Base-by-base conservation (phyloP, 1,284 basidiomycete species). In the Leccinum solheimii region DNA sequence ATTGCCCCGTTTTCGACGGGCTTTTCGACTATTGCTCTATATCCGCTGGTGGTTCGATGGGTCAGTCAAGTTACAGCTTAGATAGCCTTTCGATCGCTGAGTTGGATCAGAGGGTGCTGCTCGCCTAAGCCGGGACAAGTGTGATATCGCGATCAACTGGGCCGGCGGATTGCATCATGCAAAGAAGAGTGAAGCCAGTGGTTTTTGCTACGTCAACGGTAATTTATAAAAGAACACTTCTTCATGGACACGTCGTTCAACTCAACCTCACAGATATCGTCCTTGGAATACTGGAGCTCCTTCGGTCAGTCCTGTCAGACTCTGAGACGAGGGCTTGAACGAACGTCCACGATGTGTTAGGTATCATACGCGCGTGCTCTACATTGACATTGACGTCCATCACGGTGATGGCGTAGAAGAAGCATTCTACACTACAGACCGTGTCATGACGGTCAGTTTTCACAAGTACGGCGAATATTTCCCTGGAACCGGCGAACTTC, bases 391-490 rank as follows among this genome's bases (percentile, higher is more conserved):
- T 64, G 97, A 99, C 72, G 94, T 98, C 0, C 97, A 99, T 75
- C 97, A 99, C 68, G 97, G 97, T 16, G 97, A 99, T 76, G 97
- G 97, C 50, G 97, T 99, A 8, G 97, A 99, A 75, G 97, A 99
- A 77, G 97, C 97, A 0, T 99, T 99, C 76, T 99, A 98, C 76
- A 97, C 96, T 0, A 99, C 97, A 14, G 97, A 99, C 73, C 83
- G 97, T 52, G 97, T 99, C 56, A 99, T 99, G 97, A 98, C 97
- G 0, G 90, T 90, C 73, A 95, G 92, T 68, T 98, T 99, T 78
- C 97, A 99, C 78, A 99, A 99, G 78, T 99, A 98, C 70, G 97
- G 97, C 54, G 97, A 99, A 76, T 99, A 94, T 77, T 99, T 99
- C 79, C 97, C 97, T 19, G 97, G 97, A 11, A 99, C 97, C 1